Percentiles rank a stretch among this genome's conserved stretches.
Conservation (phyloP, 768 basidiomycete genomes). For the Phaffia tasmanica region DNA sequence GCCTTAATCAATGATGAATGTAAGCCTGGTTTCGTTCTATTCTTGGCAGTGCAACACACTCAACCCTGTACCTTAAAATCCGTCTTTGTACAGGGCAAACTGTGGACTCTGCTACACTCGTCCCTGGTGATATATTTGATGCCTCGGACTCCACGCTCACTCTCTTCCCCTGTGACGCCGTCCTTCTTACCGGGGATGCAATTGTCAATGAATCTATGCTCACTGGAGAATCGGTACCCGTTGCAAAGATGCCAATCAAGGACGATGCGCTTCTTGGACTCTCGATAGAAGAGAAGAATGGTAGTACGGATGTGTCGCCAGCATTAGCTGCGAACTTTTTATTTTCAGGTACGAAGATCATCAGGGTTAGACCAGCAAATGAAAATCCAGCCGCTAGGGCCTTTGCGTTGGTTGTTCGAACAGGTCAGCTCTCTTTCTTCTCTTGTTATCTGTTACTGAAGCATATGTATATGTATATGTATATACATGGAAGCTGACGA, state of each 20-base stretch:
- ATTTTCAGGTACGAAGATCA: conserved; percentile 80
- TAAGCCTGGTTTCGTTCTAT: conserved; percentile 39
- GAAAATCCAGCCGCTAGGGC: conserved; percentile 46
- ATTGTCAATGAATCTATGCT: conserved; percentile 99
- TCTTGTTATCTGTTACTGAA: not conserved
- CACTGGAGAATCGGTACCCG: conserved; percentile 90
- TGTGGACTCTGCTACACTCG: conserved; percentile 62
- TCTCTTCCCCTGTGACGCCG: conserved; percentile 75
- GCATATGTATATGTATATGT: not conserved
- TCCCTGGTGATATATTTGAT: conserved; percentile 87
- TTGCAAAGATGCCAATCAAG: conserved; percentile 76
- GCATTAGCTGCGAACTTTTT: conserved; percentile 73
- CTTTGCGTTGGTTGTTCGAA: conserved; percentile 70
- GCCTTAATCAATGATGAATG: conserved; percentile 62
- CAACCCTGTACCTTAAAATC: not conserved
- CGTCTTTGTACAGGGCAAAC: conserved; percentile 49
- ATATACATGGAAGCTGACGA: not conserved
- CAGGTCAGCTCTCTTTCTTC: conserved; percentile 46
- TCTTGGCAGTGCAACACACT: not conserved
- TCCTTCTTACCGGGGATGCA: conserved; percentile 88
- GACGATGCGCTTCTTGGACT: conserved; percentile 60
- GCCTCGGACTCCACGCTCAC: conserved; percentile 63
- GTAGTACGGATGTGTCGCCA: conserved; percentile 36
- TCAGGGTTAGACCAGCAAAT: conserved; percentile 58
- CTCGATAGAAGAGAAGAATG: conserved; percentile 43